Base-by-base conservation (phyloP, 768 basidiomycete genomes). In the Kwoniella botswanensis region DNA sequence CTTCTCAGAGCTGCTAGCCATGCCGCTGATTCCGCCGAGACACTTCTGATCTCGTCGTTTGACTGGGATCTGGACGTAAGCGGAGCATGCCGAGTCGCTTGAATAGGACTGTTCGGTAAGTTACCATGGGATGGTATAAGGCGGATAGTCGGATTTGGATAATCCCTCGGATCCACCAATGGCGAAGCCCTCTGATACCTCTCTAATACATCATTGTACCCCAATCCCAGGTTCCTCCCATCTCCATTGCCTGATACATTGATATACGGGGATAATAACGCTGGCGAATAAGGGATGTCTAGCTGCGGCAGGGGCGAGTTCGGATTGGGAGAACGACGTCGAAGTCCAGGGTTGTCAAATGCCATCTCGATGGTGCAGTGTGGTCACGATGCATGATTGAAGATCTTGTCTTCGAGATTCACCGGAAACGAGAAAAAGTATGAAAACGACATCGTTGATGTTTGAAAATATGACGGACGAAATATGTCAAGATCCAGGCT, bases 271-370 rank as follows among this genome's bases (percentile, higher is more conserved):
- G 76, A 74, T 10, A 76, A 68, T 7, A 70, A 56, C 11, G 52
- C 67, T 46, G 71, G 72, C 4, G 74, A 71, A 43, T 73, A 71
- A 6, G 71, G 69, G 26, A 64, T 61, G 2, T 67, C 65, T 17
- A 53, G 61, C 3, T 67, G 60, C 22, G 62, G 71, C 21, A 67
- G 21, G 9, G 76, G 74, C 9, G 76, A 74, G 54, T 73, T 72
- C 15, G 76, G 76, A 50, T 78, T 78, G 2, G 76, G 76, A 3
- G 76, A 78, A 18, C 76, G 71, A 12, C 71, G 63, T 64, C 76
- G 56, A 24, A 78, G 68, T 12, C 72, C 72, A 26, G 56, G 29
- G 35, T 42, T 43, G 58, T 68, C 60, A 12, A 26, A 41, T 11
- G 65, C 24, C 62, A 65, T 72, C 13, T 46, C 21, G 24, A 21